These are phyloP conservation scores for sweet orange (Citrus sinensis) DNA, from an alignment of 345 rosid genomes.

Conservation along the genomic window DVS_A1.0 CM039166.1:5208501-5209000, in stretches of 20 bases:
- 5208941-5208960: neutral
- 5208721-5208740: neutral
- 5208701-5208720: neutral
- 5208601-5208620: neutral
- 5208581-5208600: neutral
- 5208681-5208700: neutral
- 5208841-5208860: slow-evolving; percentile 61
- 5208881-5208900: slow-evolving; percentile 50
- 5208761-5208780: slow-evolving; percentile 36
- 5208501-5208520: neutral
- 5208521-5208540: neutral
- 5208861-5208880: slow-evolving; percentile 72
- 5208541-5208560: neutral
- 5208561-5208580: neutral
- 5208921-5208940: neutral
- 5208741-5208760: neutral
- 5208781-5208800: slow-evolving; percentile 77
- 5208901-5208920: neutral
- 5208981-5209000: neutral
- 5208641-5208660: neutral
- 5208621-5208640: neutral
- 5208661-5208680: neutral
- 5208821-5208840: slow-evolving; percentile 59
- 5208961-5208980: neutral
- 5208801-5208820: slow-evolving; percentile 67